These are phyloP conservation scores for Boletus sp. DNA, from an alignment of 1,284 basidiomycete species.

Conservation along the genomic window DNA sequence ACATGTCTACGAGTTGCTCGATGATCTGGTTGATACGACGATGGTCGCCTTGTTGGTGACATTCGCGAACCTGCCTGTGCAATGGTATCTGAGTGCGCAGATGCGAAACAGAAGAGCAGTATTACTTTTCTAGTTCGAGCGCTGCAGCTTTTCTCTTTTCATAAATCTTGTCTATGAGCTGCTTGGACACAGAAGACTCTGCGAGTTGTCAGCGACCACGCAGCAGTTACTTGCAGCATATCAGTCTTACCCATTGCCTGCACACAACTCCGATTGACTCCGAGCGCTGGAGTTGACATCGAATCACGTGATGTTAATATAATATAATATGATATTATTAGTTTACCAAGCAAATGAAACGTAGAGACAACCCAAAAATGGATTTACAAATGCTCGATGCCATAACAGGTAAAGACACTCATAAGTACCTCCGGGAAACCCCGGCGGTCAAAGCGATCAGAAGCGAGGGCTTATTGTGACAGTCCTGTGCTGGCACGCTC, in stretches of 20 bases:
- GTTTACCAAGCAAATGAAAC: too few species aligned
- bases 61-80: slow-evolving; percentile 80
- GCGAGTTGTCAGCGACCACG: slow-evolving; percentile 8
- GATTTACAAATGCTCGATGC: too few species aligned
- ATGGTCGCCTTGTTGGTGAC: slow-evolving; percentile 75
- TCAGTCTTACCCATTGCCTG: slow-evolving; percentile 16
- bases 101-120: slow-evolving; percentile 4
- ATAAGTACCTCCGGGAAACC: too few species aligned
- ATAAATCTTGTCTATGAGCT: slow-evolving; percentile 84
- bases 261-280: too few species aligned
- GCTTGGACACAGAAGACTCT: slow-evolving; percentile 68
- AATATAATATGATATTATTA: too few species aligned
- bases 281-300: too few species aligned
- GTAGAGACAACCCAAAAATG: too few species aligned
- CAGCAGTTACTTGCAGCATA: neutral
- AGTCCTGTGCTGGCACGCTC: neutral
- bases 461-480: neutral
- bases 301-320: slow-evolving; percentile 11
- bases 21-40: slow-evolving; percentile 84
- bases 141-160: slow-evolving; percentile 96
- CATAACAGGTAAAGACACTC: too few species aligned
- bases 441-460: neutral
- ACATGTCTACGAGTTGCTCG: slow-evolving; percentile 93
- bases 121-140: slow-evolving; percentile 90
- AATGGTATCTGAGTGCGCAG: slow-evolving; percentile 16